A percentile compares a stretch with the other conserved stretches of the same genome.
Evolutionary conservation across 108 stramenopile genomes (phyloP).

Genomic region (Halocafeteria seosinensis): DNA sequence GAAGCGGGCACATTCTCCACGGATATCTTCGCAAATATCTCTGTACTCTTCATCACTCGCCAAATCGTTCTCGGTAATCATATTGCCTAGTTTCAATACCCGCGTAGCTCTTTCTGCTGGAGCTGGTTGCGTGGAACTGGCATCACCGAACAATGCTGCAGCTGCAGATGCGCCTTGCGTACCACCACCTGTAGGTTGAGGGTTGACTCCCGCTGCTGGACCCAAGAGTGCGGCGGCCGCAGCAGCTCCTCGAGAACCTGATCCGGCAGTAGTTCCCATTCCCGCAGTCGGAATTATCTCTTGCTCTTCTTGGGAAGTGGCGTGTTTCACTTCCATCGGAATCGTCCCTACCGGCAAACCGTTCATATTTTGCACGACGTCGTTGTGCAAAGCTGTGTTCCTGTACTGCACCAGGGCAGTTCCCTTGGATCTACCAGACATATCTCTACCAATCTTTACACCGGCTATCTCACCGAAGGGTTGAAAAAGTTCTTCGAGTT

Average conservation of each 20-base stretch:
- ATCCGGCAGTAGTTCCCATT: neutral
- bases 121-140: too few species aligned
- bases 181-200: neutral
- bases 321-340: too few species aligned
- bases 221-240: neutral
- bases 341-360: too few species aligned
- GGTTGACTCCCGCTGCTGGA: neutral
- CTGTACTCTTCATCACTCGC: slow-evolving; percentile 55
- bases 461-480: too few species aligned
- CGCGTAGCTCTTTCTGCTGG: too few species aligned
- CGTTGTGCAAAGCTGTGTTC: too few species aligned
- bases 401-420: too few species aligned
- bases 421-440: too few species aligned
- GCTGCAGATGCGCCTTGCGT: neutral
- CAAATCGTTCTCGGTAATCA: slow-evolving; percentile 84
- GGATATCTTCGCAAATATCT: slow-evolving; percentile 58
- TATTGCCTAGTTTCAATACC: slow-evolving; percentile 76
- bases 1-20: slow-evolving; percentile 55
- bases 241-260: neutral
- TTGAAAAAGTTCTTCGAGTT: too few species aligned
- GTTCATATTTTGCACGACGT: too few species aligned
- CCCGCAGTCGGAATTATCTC: neutral
- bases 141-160: neutral
- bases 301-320: too few species aligned
- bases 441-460: too few species aligned